Evolutionary conservation across 2,329 filamentous ascomycete genomes (phyloP), one percentile per base, ranked within the genome.

Genomic region (Penicillium sp.): DNA sequence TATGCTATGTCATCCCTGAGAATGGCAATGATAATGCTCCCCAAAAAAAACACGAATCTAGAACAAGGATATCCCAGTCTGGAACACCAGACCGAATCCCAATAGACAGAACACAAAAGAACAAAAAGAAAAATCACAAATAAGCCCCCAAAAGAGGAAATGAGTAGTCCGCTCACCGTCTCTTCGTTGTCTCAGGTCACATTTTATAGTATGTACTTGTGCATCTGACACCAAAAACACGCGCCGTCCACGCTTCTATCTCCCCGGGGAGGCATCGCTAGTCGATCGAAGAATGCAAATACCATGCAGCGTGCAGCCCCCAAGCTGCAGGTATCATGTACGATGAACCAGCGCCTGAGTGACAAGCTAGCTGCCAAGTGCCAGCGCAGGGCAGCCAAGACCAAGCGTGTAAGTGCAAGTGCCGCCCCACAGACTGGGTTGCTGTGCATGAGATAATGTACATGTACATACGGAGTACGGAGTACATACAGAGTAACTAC

Each of bases 261-360:
- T 53, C 23, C 43, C 55, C 50, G 31, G 54, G 12, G 23, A 29
- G 42, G 42, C 21, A 13, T 47, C 55, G 15, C 23, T 57, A 29
- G 55, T 57, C 55, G 37, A 57, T 53, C 41, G 49, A 57, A 38
- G 42, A 37, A 48, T 54, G 42, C 37, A 56, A 33, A 33, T 29
- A 29, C 25, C n/a, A 56, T 46, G 48, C 48, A 46, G 41, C 23
- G 15, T 47, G 46, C 15, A 48, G 43, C 9, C 29, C 31, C 29
- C 31, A 29, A 47, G 33, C 19, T 54, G 54, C 21, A 53, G n/a
- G 49, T 33, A 56, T 37, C 33, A 53, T 56, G 48, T 35, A 56
- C 53, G 46, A 37, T 42, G 21, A 37, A 56, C 27, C 46, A 52
- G 41, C 45, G 17, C 42, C 17, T 40, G 33, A 40, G 15, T 33